phyloP scores from a whole-genome alignment of 768 basidiomycete species.

The Candolleomyces aberdarensis region DNA sequence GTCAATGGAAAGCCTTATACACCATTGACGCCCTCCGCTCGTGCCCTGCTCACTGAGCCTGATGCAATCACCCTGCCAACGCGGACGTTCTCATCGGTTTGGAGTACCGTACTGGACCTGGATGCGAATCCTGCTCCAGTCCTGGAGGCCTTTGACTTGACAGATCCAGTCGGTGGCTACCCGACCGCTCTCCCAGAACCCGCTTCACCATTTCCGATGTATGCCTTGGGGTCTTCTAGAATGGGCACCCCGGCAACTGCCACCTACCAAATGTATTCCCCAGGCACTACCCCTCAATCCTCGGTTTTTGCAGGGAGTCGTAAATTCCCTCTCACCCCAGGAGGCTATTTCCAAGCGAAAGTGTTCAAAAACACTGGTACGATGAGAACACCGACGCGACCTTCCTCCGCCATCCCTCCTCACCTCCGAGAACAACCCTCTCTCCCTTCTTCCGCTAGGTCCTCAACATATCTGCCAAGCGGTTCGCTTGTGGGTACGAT shows the following conservation, averaged over 20 bases:
- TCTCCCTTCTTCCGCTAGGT: slow-evolving; percentile 20
- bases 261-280: slow-evolving; percentile 5
- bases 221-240: slow-evolving; percentile 22
- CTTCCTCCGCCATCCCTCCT: slow-evolving; percentile 10
- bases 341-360: slow-evolving; percentile 21
- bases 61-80: slow-evolving; percentile 54
- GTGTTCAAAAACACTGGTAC: slow-evolving; percentile 17
- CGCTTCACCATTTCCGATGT: slow-evolving; percentile 72
- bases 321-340: slow-evolving; percentile 30
- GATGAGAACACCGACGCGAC: slow-evolving; percentile 15
- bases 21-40: slow-evolving; percentile 19
- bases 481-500: slow-evolving; percentile 25
- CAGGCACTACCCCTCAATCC: slow-evolving; percentile 27
- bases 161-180: slow-evolving; percentile 27
- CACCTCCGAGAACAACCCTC: slow-evolving; percentile 20
- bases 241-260: slow-evolving; percentile 3
- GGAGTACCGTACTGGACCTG: slow-evolving; percentile 91
- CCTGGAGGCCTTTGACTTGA: slow-evolving; percentile 27
- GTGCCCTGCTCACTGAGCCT: slow-evolving; percentile 14
- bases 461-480: slow-evolving; percentile 30
- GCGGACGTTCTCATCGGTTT: slow-evolving; percentile 72
- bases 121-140: slow-evolving; percentile 32
- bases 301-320: slow-evolving; percentile 54
- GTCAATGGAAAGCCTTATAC: slow-evolving; percentile 72
- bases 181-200: slow-evolving; percentile 65